Evolutionary conservation across 352 stramenopile genomes (phyloP), one percentile per base, ranked within the genome.

Genomic region (Phytopythium montanum): DNA sequence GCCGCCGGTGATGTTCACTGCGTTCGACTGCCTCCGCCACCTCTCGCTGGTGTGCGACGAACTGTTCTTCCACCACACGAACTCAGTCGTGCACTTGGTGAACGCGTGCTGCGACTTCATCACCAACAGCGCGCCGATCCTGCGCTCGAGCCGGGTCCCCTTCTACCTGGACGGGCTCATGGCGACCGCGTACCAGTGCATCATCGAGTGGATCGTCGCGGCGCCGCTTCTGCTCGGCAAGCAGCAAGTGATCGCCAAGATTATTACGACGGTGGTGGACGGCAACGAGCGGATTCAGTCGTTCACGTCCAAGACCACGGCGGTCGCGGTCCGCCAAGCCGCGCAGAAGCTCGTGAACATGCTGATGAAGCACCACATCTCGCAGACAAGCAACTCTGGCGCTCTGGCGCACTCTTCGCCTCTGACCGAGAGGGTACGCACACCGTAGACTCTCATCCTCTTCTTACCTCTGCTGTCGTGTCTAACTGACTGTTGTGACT

Each of bases 351-450:
- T 95, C 12, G 70, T 93, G 18, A 91, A 87, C 56, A 92, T 91
- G 78, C 62, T 95, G 34, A 90, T 95, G 77, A 95, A 95, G 60
- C 84, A 94, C 59, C 86, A 95, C 59, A 75, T 86, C n/a, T 81
- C 81, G 1, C 75, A 87, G 53, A 74, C 76, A 0, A 74, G 79
- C 53, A 73, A 72, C 18, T 66, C 68, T 49, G 65, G 68, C 28
- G 62, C 73, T 2, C 67, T 82, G 41, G 72, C 72, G 9, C 70
- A 77, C 13, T 87, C 75, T 2, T 81, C 70, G 1, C 59, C 65
- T 5, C 49, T 90, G 29, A 88, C 77, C 54, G 83, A 92, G 64
- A 83, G 80, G 75, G 82, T 92, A 60, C 54, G 59, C 14, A 49
- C 14, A 16, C 23, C 2, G 23, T 10, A 3, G 44, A 33, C 33